Base-by-base conservation (phyloP, 345 rosid species). In the Eucalyptus sp. region DNA sequence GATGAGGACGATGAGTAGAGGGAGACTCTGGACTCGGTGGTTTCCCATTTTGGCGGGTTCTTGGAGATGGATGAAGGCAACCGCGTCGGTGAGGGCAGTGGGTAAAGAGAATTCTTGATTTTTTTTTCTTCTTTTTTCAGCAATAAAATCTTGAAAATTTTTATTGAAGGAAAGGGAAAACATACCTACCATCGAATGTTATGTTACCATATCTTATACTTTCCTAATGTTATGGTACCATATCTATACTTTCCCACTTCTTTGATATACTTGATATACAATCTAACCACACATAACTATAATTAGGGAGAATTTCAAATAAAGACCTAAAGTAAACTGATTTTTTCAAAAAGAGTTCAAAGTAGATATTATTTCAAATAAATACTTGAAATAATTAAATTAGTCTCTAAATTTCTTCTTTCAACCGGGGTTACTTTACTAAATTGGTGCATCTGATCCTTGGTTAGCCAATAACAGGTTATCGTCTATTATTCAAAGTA, bases 311-410 rank as follows among this genome's bases (percentile, higher is more conserved):
- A 24, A 24, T 58, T 58, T 58, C 62, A 56, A 56, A 0, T 18
- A 56, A 24, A 2, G 2, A 25, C 3, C 0, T 0, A 1, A 0
- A 52, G 10, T 18, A 0, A 52, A 51, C 56, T 0, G 0, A 51
- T 51, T 51, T 51, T 56, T 56, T 4, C 29, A 22, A 58, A 58
- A 58, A 58, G 1, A 58, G 2, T 58, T 1, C 3, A 25, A 25
- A 24, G 1, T 25, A 0, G 5, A 58, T 10, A 58, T 58, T 58
- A 0, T 58, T 25, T 58, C 7, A 25, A 25, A 58, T 24, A 58
- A 17, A 5, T 0, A 25, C 6, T 58, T 10, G 2, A 58, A 58
- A 58, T 25, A 1, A 25, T 0, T 0, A 58, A 58, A 58, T 58
- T 58, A 58, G 3, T 58, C 64, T 58, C 2, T 0, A 27, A 25